Percentiles rank a stretch among this genome's conserved stretches.
These are phyloP conservation scores for Thermoascus crustaceus DNA, from an alignment of 2,329 filamentous ascomycete genomes.

Conservation along the genomic window DNA sequence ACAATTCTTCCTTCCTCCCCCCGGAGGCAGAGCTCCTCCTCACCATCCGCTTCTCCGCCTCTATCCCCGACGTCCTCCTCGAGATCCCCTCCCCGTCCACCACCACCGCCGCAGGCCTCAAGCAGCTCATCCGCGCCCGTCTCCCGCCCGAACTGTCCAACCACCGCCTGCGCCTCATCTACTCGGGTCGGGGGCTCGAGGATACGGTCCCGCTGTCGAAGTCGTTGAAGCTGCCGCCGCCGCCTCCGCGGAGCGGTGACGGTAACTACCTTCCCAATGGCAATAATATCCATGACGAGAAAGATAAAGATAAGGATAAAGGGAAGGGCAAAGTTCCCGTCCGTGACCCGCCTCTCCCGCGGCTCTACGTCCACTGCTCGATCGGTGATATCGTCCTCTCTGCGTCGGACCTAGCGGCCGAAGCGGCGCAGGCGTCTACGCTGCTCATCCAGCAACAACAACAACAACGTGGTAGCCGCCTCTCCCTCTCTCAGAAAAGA, in stretches of 20 bases:
- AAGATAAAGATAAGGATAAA: constrained; percentile 11
- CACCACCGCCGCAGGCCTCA: constrained; percentile 70
- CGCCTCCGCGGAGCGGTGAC: constrained; percentile 47
- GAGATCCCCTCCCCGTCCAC: constrained; percentile 60
- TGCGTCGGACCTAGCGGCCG: constrained; percentile 58
- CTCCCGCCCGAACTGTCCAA: constrained; percentile 55
- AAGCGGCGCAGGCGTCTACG: constrained; percentile 42
- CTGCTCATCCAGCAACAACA: constrained; percentile 14
- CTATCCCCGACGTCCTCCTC: constrained; percentile 73
- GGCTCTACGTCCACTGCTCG: constrained; percentile 88
- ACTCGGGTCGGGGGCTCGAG: constrained; percentile 76
- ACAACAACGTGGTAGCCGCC: neutral
- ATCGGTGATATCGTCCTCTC: constrained; percentile 69
- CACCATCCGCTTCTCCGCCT: constrained; percentile 82
- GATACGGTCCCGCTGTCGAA: constrained; percentile 61
- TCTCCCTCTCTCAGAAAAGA: neutral
- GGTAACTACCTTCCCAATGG: too few relatives aligned
- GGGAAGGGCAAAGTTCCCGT: constrained; percentile 62
- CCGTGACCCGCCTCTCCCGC: constrained; percentile 39
- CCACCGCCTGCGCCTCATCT: constrained; percentile 77
- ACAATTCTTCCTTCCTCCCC: constrained; percentile 14
- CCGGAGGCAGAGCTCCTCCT: constrained; percentile 50
- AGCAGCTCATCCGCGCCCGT: constrained; percentile 68
- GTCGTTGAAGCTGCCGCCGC: constrained; percentile 57
- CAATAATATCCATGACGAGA: constrained; percentile 13